These are phyloP conservation scores for Forsythia suspensa DNA, from an alignment of 257 asterid genomes.

Conservation along the genomic window DNA sequence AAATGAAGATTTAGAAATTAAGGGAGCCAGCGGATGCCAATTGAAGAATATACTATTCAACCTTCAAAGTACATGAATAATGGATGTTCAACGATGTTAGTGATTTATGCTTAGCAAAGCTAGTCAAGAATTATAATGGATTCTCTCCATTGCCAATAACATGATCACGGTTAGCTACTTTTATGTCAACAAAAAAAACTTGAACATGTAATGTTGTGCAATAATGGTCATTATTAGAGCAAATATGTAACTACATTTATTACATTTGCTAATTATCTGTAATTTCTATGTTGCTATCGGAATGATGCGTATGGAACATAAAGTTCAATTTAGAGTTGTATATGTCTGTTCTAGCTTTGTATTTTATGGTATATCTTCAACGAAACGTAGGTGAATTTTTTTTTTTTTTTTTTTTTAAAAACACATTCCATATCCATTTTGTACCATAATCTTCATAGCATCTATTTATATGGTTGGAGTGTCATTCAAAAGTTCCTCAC, in stretches of 20 bases:
- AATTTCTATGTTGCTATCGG: too few species aligned
- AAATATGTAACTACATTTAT: too few species aligned
- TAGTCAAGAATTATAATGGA: slow-evolving; percentile 30
- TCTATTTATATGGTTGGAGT: background rate
- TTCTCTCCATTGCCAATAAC: slow-evolving; percentile 33
- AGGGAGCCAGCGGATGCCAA: slow-evolving; percentile 52
- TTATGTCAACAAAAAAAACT: slow-evolving; percentile 32
- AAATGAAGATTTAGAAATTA: slow-evolving; percentile 45
- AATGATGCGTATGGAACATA: too few species aligned
- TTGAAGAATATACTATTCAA: slow-evolving; percentile 38
- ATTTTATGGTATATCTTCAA: too few species aligned
- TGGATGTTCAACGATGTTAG: slow-evolving; percentile 32
- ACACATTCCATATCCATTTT: too few species aligned
- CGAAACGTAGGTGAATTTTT: too few species aligned
- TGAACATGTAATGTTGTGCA: slow-evolving; percentile 5
- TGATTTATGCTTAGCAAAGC: slow-evolving; percentile 35
- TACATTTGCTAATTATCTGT: too few species aligned
- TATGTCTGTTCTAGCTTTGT: too few species aligned
- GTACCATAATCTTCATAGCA: too few species aligned
- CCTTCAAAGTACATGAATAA: slow-evolving; percentile 35
- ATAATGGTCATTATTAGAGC: too few species aligned
- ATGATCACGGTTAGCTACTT: slow-evolving; percentile 33
- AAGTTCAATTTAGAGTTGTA: too few species aligned
- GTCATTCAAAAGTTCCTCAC: background rate
- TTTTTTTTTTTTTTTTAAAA: too few species aligned